phyloP scores from a whole-genome alignment of 352 stramenopile genomes.

The Phytopythium cucurbitacearum region DNA sequence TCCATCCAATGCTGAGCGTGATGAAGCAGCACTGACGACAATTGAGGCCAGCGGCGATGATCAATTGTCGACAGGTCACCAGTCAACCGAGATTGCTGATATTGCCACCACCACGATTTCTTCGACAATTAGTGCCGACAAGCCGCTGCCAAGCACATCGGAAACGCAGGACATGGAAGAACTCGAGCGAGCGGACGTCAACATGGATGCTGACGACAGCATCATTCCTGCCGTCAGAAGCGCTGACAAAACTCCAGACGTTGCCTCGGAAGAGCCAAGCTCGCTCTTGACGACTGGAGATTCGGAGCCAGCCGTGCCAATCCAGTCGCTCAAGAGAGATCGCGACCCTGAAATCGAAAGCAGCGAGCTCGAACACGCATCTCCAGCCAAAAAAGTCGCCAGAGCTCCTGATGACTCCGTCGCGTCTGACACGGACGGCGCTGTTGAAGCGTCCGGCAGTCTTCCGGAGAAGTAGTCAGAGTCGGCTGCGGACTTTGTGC shows the following conservation, averaged over 20 bases:
- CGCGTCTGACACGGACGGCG: not conserved
- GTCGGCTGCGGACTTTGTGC: no score
- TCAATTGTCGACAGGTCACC: no score
- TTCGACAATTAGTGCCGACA: not conserved
- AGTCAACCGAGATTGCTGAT: no score
- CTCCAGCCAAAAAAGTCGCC: constrained; percentile 23
- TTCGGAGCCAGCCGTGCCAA: not conserved
- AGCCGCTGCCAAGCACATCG: not conserved
- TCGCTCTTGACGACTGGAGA: not conserved
- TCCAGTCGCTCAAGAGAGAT: constrained; percentile 16
- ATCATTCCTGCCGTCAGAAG: constrained; percentile 3
- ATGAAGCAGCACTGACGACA: no score
- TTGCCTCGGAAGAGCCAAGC: not conserved
- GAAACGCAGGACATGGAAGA: not conserved
- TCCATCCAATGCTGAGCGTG: no score
- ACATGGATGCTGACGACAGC: not conserved
- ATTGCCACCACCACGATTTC: no score
- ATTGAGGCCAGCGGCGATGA: no score
- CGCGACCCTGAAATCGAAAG: constrained; percentile 6
- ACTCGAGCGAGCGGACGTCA: constrained; percentile 2
- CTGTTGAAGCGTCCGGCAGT: not conserved
- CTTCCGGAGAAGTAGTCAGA: not conserved
- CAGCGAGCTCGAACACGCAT: constrained; percentile 9
- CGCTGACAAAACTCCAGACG: not conserved
- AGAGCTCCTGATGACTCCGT: not conserved